Base-by-base conservation (phyloP, 1,284 basidiomycete genomes). In the Peniophora sp. region DNA sequence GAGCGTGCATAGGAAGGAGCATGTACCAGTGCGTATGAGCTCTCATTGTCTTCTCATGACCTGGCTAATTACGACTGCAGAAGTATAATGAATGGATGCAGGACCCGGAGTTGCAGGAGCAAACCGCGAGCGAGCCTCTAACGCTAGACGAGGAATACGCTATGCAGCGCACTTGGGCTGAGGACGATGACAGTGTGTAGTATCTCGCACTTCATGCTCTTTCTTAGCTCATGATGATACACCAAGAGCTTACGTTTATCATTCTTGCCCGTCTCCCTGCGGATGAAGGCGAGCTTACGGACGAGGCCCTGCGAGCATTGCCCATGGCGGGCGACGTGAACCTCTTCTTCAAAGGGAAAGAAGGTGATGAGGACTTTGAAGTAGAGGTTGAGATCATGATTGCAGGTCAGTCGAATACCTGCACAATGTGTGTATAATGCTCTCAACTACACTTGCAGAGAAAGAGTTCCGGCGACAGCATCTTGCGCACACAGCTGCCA, bases 131-230 rank as follows among this genome's bases (percentile, higher is more conserved):
- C 51, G 93, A 97, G 61, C 84, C 85, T 5, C 73, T 98, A 36
- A 80, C 77, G 0, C 69, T 94, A 10, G 84, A 89, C 50, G 82
- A 96, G 62, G 96, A 97, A 62, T 86, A 87, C 56, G 86, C 87
- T 19, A 97, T 98, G 94, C 94, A 97, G 66, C 73, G 92, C 92
- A 89, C 86, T 63, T 97, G 95, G 95, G 85, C 84, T 57, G 62
- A 77, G 2, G 95, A 97, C 63, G 78, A 85, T 50, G 94, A 98
- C 66, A 97, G 87, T 86, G 51, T 54, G 81, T 67, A 10, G 17
- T 25, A 44, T 20, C 24, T 27, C 32, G 47, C 45, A 27, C 17
- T 32, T 34, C 16, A 17, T 10, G 24, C 17, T 14, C 20, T 24
- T n/a, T 53, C 48, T 47, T 49, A 39, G 50, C 48, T 48, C 25